Percentiles rank a stretch among this genome's conserved stretches.
These are phyloP conservation scores for Fragaria ananassa DNA, from an alignment of 306 rosid species.

Conservation along the genomic window DNA sequence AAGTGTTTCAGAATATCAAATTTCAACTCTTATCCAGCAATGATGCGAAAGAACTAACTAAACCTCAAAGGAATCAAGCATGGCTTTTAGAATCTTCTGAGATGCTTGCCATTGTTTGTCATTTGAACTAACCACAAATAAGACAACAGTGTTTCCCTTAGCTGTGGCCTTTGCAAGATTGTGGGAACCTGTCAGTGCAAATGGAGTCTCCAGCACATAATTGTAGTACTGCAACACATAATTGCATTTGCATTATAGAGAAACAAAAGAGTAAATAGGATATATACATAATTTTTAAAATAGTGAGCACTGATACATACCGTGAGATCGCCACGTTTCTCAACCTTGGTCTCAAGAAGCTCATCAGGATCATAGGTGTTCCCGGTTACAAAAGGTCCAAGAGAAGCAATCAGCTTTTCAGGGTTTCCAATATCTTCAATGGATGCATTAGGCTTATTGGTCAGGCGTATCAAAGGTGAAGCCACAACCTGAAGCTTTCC, in stretches of 20 bases:
- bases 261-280: not conserved
- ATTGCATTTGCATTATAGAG: not conserved
- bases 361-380: slow-evolving; percentile 82
- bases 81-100: slow-evolving; percentile 65
- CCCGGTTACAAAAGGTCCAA: slow-evolving; percentile 94
- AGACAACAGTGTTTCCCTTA: slow-evolving; percentile 84
- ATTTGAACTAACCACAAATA: slow-evolving; percentile 87
- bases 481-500: slow-evolving; percentile 92
- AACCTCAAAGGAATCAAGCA: slow-evolving; percentile 81
- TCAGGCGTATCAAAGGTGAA: slow-evolving; percentile 84
- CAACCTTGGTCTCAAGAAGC: slow-evolving; percentile 70
- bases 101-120: slow-evolving; percentile 89
- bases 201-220: slow-evolving; percentile 83
- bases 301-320: slow-evolving; percentile 30
- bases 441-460: slow-evolving; percentile 86
- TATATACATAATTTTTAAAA: not conserved
- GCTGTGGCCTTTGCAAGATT: slow-evolving; percentile 98
- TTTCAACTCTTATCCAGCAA: not conserved
- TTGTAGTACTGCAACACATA: slow-evolving; percentile 65
- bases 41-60: slow-evolving; percentile 22
- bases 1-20: not conserved
- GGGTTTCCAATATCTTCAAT: slow-evolving; percentile 94
- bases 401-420: slow-evolving; percentile 87
- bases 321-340: slow-evolving; percentile 77
- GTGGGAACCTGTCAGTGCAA: slow-evolving; percentile 87